These are phyloP conservation scores for Paramecium bursaria DNA, from an alignment of 73 alveolate genomes.

Conservation along the genomic window DNA sequence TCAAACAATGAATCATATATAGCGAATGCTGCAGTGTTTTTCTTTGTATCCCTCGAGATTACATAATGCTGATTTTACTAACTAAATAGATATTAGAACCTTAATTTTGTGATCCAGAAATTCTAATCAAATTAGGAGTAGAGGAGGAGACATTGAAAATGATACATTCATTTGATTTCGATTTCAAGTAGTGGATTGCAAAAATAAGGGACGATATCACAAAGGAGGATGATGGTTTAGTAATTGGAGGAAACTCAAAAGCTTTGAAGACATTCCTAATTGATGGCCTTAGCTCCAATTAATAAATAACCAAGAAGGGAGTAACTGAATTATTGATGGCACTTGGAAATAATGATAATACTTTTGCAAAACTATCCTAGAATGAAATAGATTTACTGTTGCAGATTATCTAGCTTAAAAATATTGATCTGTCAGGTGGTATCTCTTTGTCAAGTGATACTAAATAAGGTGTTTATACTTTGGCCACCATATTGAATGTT, in stretches of 20 bases:
- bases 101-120: neutral
- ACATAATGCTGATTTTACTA: neutral
- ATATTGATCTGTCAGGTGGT: neutral
- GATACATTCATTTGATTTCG: neutral
- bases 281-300: constrained; percentile 22
- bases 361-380: constrained; percentile 9
- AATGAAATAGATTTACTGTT: constrained; percentile 41
- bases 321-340: constrained; percentile 13
- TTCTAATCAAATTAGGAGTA: constrained; percentile 7
- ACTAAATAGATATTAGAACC: neutral
- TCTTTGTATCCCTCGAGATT: constrained; percentile 18
- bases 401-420: constrained; percentile 1
- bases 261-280: constrained; percentile 9
- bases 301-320: constrained; percentile 4
- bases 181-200: neutral
- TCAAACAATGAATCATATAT: constrained; percentile 38
- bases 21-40: constrained; percentile 31
- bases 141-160: neutral
- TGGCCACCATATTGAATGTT: constrained; percentile 26
- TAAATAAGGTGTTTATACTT: constrained; percentile 44
- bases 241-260: constrained; percentile 24
- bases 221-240: constrained; percentile 1
- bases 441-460: constrained; percentile 44
- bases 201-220: constrained; percentile 9
- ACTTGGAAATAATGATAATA: constrained; percentile 16